These are phyloP conservation scores for Chenopodium album DNA, from an alignment of 148 eudicot genomes.

Conservation along the genomic window DNA sequence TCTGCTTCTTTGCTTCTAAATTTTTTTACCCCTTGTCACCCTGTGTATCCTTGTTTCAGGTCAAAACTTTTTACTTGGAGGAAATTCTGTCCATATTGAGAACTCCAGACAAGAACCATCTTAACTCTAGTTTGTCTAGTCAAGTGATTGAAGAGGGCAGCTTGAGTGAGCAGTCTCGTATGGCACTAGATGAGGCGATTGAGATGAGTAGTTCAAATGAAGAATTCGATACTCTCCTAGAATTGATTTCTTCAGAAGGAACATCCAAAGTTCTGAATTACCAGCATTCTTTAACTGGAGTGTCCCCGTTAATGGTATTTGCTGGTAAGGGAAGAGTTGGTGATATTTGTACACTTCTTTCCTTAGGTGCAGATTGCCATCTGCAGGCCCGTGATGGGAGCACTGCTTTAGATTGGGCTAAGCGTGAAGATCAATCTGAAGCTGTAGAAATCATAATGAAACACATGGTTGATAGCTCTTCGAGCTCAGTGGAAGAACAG, in stretches of 20 bases:
- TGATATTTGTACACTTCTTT: conserved; percentile 84
- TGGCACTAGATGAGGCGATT: conserved; percentile 86
- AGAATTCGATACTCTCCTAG: conserved; percentile 71
- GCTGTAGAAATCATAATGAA: conserved; percentile 58
- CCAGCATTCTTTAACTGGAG: conserved; percentile 78
- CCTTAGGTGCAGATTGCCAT: conserved; percentile 75
- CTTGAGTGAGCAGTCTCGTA: conserved; percentile 49
- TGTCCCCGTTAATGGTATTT: conserved; percentile 87
- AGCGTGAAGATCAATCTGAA: conserved; percentile 57
- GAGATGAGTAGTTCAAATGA: conserved; percentile 62
- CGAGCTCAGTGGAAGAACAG: conserved; percentile 48
- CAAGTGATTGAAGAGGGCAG: conserved; percentile 33
- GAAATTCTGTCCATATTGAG: conserved; percentile 64
- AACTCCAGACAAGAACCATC: conserved; percentile 44
- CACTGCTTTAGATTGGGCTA: conserved; percentile 78
- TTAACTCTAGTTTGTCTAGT: conserved; percentile 32
- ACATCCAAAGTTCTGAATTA: conserved; percentile 49
- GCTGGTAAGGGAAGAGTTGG: conserved; percentile 75
- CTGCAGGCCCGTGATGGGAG: conserved; percentile 67
- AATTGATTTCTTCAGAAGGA: conserved; percentile 59
- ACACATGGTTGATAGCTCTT: conserved; percentile 44
- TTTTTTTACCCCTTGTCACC: neutral
- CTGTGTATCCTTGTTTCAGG: conserved; percentile 47
- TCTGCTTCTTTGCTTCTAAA: neutral
- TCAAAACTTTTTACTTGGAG: conserved; percentile 73